phyloP scores from a whole-genome alignment of 306 rosid species.

The Trifolium dubium region DNA sequence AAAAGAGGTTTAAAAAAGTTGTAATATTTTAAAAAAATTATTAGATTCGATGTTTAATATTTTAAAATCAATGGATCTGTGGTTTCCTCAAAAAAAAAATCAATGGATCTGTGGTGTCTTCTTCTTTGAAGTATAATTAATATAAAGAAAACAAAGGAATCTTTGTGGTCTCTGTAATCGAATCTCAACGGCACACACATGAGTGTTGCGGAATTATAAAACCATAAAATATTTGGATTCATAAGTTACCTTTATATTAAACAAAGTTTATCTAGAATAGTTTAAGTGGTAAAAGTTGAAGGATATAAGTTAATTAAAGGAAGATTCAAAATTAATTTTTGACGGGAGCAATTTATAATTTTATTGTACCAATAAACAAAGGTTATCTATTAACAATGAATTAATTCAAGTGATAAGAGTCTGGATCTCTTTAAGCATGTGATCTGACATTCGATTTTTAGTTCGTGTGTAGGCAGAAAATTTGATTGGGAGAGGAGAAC shows the following conservation, averaged over 20 bases:
- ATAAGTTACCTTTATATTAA: neutral
- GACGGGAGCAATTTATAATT: too few relatives aligned
- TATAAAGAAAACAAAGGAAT: constrained; percentile 3
- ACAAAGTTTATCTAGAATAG: too few relatives aligned
- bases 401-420: too few relatives aligned
- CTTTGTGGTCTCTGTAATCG: constrained; percentile 33
- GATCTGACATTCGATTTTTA: too few relatives aligned
- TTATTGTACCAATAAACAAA: too few relatives aligned
- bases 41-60: neutral
- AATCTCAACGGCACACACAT: constrained; percentile 33
- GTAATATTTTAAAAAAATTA: neutral
- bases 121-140: neutral
- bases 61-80: neutral
- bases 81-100: neutral
- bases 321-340: too few relatives aligned
- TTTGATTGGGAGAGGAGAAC: too few relatives aligned
- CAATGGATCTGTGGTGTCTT: neutral
- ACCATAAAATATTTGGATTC: neutral
- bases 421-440: too few relatives aligned
- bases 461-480: too few relatives aligned
- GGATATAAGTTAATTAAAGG: too few relatives aligned
- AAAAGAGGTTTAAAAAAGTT: neutral
- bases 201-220: neutral
- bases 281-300: too few relatives aligned
- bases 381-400: too few relatives aligned